Evolutionary conservation across 768 basidiomycete genomes (phyloP).

Genomic region (Xerocomus spinulosus): DNA sequence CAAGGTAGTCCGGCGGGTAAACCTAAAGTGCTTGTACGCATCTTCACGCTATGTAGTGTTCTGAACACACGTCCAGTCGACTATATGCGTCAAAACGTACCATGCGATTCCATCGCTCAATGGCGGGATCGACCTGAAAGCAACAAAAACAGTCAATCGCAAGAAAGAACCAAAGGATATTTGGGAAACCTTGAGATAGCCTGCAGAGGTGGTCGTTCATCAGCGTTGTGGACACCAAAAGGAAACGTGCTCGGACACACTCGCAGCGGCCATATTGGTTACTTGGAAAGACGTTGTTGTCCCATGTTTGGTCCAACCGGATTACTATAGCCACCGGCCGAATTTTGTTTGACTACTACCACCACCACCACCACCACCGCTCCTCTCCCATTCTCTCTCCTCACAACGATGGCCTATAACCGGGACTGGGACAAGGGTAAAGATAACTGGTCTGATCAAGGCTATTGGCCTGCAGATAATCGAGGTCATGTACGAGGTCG

Average conservation of each 20-base stretch:
- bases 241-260: constrained; percentile 32
- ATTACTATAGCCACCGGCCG: constrained; percentile 3
- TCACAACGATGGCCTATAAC: constrained; percentile 59
- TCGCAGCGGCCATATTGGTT: constrained; percentile 59
- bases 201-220: constrained; percentile 28
- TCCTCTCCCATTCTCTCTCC: constrained; percentile 5
- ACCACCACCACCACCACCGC: constrained; percentile 19
- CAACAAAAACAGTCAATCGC: constrained; percentile 1
- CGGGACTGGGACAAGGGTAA: constrained; percentile 88
- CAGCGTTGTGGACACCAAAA: constrained; percentile 5
- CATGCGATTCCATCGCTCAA: constrained; percentile 61
- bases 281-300: constrained; percentile 29
- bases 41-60: constrained; percentile 60
- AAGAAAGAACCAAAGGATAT: background rate
- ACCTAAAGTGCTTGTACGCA: constrained; percentile 79
- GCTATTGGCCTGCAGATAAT: constrained; percentile 36
- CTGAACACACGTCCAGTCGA: background rate
- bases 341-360: constrained; percentile 18
- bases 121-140: constrained; percentile 46
- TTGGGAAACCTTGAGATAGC: constrained; percentile 50
- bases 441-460: constrained; percentile 48
- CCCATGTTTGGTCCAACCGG: constrained; percentile 23
- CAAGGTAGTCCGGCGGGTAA: constrained; percentile 65
- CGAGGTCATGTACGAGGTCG: constrained; percentile 46
- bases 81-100: constrained; percentile 29